Evolutionary conservation across 768 basidiomycete species (phyloP).

Genomic region (Naematelia aurantialba): DNA sequence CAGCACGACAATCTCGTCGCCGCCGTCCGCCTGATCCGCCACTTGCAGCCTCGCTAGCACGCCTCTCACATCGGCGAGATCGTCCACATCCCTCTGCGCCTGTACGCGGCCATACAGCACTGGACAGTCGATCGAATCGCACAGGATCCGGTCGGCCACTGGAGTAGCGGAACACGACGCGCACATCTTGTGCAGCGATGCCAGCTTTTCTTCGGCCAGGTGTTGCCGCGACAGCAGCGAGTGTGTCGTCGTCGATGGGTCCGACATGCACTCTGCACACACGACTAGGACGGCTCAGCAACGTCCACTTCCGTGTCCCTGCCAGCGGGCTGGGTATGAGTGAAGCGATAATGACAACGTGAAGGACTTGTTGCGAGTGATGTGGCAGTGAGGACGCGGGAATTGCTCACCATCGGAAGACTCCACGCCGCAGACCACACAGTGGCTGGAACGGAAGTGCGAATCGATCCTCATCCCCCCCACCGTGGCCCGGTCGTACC

Average conservation of each 20-base stretch:
- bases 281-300: no score
- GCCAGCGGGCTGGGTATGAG: no score
- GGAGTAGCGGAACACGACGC: conserved; percentile 63
- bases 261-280: conserved; percentile 61
- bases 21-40: neutral
- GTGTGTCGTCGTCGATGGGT: conserved; percentile 59
- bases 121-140: conserved; percentile 81
- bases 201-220: conserved; percentile 58
- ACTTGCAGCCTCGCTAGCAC: conserved; percentile 12
- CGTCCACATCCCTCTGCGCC: conserved; percentile 49
- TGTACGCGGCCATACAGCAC: conserved; percentile 72
- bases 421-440: conserved; percentile 63
- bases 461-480: conserved; percentile 60
- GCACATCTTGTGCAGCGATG: conserved; percentile 67
- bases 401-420: conserved; percentile 57
- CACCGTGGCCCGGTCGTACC: conserved; percentile 28
- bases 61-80: conserved; percentile 32
- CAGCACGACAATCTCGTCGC: conserved; percentile 1
- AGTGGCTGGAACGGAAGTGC: conserved; percentile 69
- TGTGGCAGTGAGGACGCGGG: neutral
- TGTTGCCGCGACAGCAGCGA: conserved; percentile 59
- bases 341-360: conserved; percentile 1
- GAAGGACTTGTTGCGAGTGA: no score
- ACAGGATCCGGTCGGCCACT: conserved; percentile 61
- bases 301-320: conserved; percentile 11